Evolutionary conservation across 495 filamentous ascomycete species (phyloP).

Genomic region (Podospora australis): DNA sequence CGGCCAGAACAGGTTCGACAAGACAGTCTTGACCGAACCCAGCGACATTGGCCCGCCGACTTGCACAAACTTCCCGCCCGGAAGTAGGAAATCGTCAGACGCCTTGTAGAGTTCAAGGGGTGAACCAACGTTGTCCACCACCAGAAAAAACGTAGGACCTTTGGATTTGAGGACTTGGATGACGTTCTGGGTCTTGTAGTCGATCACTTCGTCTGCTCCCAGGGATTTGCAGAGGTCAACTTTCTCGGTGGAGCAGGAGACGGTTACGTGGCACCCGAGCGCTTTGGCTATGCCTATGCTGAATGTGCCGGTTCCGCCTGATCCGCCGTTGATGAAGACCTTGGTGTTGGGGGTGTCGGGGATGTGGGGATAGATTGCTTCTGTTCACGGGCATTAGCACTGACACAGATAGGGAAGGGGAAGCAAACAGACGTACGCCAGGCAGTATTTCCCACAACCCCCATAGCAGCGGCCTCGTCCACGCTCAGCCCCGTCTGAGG

Average conservation of each 20-base stretch:
- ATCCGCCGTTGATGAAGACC: conserved; percentile 64
- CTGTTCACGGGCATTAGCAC: neutral
- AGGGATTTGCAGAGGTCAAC: conserved; percentile 48
- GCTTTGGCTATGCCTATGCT: conserved; percentile 62
- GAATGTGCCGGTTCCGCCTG: conserved; percentile 56
- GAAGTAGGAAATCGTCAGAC: conserved; percentile 49
- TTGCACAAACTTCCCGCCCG: conserved; percentile 50
- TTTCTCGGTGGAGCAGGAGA: conserved; percentile 54
- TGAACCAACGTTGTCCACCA: conserved; percentile 56
- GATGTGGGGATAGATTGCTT: conserved; percentile 50
- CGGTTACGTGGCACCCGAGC: conserved; percentile 56
- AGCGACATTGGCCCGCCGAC: conserved; percentile 38
- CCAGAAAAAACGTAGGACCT: conserved; percentile 48
- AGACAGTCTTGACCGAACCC: conserved; percentile 13
- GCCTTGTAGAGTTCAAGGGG: conserved; percentile 48
- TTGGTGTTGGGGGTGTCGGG: too few relatives aligned
- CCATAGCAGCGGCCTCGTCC: conserved; percentile 46
- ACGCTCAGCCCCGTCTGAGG: conserved; percentile 48
- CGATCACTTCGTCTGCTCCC: conserved; percentile 63
- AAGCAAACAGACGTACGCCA: conserved; percentile 29
- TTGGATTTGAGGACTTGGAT: conserved; percentile 39
- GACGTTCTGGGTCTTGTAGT: conserved; percentile 56
- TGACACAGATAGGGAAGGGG: too few relatives aligned
- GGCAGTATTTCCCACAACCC: conserved; percentile 52
- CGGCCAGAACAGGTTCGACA: conserved; percentile 39